Conservation (phyloP, 176 grass and related monocot species). For the Miscanthus lutarioriparius region DNA sequence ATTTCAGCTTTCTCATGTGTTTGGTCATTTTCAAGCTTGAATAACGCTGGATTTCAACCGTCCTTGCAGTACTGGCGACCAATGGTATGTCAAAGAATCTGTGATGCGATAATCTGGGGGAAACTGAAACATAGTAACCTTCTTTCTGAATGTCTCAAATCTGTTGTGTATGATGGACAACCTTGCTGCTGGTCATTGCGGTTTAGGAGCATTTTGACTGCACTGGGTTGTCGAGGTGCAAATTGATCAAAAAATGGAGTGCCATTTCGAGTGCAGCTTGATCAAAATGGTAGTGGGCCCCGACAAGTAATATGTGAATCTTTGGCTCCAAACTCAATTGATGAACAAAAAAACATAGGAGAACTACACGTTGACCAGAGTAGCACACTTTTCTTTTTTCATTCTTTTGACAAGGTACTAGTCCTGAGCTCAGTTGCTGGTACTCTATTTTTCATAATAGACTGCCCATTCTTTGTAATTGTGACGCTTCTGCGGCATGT, state of each 20-base stretch:
- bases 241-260: background rate
- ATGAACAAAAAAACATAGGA: conserved; percentile 15
- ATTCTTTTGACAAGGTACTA: background rate
- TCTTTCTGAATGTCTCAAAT: background rate
- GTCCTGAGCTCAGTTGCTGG: background rate
- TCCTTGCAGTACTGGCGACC: conserved; percentile 73
- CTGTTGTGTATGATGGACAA: background rate
- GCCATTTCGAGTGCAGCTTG: conserved; percentile 3
- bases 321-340: conserved; percentile 4
- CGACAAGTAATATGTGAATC: background rate
- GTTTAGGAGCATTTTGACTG: conserved; percentile 39
- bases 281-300: background rate
- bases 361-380: conserved; percentile 26
- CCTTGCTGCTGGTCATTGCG: conserved; percentile 22
- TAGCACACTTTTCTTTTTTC: background rate
- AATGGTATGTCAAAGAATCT: conserved; percentile 76
- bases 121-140: background rate
- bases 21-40: conserved; percentile 9
- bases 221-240: conserved; percentile 1
- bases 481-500: background rate
- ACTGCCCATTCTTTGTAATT: background rate
- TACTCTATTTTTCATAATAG: background rate
- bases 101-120: conserved; percentile 62
- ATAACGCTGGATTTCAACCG: conserved; percentile 1
- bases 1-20: conserved; percentile 18